Base-by-base conservation (phyloP, 768 basidiomycete genomes). In the Calocera cornea region DNA sequence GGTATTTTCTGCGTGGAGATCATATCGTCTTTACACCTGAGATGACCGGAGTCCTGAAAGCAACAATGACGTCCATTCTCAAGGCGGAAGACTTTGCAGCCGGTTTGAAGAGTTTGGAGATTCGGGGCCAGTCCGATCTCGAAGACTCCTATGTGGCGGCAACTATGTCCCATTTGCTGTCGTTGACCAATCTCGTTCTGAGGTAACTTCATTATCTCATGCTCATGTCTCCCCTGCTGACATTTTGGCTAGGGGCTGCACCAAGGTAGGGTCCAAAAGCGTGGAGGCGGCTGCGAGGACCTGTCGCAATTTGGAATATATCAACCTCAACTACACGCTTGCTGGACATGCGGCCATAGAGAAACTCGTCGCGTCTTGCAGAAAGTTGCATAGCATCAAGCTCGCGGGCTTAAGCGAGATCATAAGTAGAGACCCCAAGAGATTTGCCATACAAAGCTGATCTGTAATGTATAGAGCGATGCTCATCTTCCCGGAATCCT, bases 181-280 rank as follows among this genome's bases (percentile, higher is more conserved):
- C 71, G 16, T 76, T 88, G 44, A 78, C 77, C 41, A 73, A 78
- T 1, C 76, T 89, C 16, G 78, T 81, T n/a, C 78, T 89, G 69
- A 78, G 85, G 88, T 88, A 77, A 73, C 64, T n/a, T n/a, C n/a
- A n/a, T n/a, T 64, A n/a, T 31, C 16, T 65, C 63, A 34, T 10
- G n/a, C n/a, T n/a, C n/a, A 64, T 66, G 65, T 36, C 41, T 67
- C 38, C 11, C 11, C n/a, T n/a, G n/a, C n/a, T n/a, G n/a, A n/a
- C n/a, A n/a, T n/a, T n/a, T n/a, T n/a, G n/a, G n/a, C 31, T 72
- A 89, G 87, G 2, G 85, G 84, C 27, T 87, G 86, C 72, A 77
- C 81, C 12, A 84, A 83, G 72, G 86, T 83, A 11, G 81, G 83
- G 5, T 68, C 79, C 2, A 78, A 80, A 70, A 83, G 86, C 0